Percentiles rank a stretch among this genome's conserved stretches.
phyloP scores from a whole-genome alignment of 2,329 filamentous ascomycete genomes.

The Aspergillus ochraceoroseus region DNA sequence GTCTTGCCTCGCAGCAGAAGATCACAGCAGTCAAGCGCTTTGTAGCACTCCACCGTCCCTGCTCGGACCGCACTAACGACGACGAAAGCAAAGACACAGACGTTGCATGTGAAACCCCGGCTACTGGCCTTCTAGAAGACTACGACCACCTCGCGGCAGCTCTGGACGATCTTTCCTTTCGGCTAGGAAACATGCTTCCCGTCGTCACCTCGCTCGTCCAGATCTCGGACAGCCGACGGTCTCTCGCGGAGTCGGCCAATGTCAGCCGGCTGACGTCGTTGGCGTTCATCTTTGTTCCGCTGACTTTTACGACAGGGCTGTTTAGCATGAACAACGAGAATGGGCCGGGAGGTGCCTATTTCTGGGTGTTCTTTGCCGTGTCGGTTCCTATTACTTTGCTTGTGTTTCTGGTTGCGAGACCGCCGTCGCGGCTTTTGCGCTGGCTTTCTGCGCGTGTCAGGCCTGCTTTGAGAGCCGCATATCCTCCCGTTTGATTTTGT shows the following conservation, averaged over 20 bases:
- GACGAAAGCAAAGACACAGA: too few species aligned
- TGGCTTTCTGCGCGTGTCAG: background rate
- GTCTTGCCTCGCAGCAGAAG: conserved; percentile 5
- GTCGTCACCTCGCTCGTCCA: conserved; percentile 6
- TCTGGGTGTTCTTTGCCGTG: conserved; percentile 8
- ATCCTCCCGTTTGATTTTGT: too few species aligned
- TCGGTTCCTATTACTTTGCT: conserved; percentile 4
- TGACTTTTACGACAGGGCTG: conserved; percentile 7
- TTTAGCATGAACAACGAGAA: conserved; percentile 6
- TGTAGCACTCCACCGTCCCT: background rate
- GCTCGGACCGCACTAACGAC: background rate
- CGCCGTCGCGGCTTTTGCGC: background rate
- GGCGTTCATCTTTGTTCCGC: conserved; percentile 4
- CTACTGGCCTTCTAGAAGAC: background rate
- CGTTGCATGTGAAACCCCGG: too few species aligned
- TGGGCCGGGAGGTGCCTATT: conserved; percentile 4
- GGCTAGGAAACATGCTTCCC: conserved; percentile 5
- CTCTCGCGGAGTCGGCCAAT: conserved; percentile 3
- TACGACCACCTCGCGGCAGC: background rate
- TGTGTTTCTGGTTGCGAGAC: conserved; percentile 3
- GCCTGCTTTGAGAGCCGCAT: background rate
- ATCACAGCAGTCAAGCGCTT: conserved; percentile 2
- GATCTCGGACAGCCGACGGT: conserved; percentile 5
- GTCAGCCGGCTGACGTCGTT: conserved; percentile 4
- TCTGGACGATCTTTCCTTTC: conserved; percentile 1